Conservation (phyloP, 1,284 basidiomycete species). For the Leccinum fuscescens region DNA sequence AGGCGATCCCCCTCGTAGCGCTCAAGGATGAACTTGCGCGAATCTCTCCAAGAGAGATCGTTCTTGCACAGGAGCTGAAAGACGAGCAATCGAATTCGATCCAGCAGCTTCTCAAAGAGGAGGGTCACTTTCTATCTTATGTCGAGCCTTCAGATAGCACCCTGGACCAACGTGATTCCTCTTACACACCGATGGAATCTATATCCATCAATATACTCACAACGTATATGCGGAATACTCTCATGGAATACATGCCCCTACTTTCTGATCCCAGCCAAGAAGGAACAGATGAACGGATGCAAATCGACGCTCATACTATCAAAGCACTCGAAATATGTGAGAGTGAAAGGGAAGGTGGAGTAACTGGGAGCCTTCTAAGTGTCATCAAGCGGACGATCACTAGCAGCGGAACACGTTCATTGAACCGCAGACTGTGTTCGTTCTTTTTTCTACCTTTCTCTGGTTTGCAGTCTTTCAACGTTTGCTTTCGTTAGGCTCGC, state of each 20-base stretch:
- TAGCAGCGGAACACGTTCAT: constrained; percentile 74
- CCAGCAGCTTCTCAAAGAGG: constrained; percentile 46
- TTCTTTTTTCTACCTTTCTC: constrained; percentile 11
- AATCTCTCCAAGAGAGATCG: constrained; percentile 79
- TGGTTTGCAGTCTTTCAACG: constrained; percentile 9
- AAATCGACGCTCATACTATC: constrained; percentile 89
- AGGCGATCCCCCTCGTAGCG: constrained; percentile 49
- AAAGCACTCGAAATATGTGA: constrained; percentile 87
- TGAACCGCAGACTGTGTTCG: constrained; percentile 76
- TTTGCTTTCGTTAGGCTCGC: constrained; percentile 58
- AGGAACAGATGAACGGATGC: constrained; percentile 62
- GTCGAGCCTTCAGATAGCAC: constrained; percentile 15
- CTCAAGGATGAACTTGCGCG: constrained; percentile 84
- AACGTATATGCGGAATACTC: constrained; percentile 65
- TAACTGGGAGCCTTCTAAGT: constrained; percentile 74
- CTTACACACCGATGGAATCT: constrained; percentile 45
- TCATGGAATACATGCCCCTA: constrained; percentile 78
- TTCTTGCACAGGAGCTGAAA: constrained; percentile 57
- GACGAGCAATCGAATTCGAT: constrained; percentile 43
- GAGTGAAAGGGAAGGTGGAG: constrained; percentile 69
- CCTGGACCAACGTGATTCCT: constrained; percentile 7
- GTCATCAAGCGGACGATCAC: constrained; percentile 81
- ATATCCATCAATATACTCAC: constrained; percentile 68
- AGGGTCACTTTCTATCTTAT: constrained; percentile 53
- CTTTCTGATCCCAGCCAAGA: constrained; percentile 65